phyloP scores from a whole-genome alignment of 2,329 filamentous ascomycete species.

The Colletotrichum tropicicola region DNA sequence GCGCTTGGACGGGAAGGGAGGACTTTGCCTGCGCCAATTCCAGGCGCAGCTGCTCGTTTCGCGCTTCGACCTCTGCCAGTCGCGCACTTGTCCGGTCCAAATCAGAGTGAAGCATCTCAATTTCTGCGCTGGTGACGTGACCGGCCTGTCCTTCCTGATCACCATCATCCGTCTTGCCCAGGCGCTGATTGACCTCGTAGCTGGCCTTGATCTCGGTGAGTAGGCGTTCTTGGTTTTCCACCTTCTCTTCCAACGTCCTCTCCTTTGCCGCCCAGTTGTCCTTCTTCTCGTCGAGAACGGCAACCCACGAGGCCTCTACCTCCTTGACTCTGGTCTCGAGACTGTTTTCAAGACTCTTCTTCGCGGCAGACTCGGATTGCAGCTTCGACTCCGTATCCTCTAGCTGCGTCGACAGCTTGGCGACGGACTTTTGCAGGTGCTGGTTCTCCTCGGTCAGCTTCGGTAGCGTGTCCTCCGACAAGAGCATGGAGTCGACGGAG shows the following conservation, averaged over 20 bases:
- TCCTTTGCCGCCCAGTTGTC: conserved; percentile 98
- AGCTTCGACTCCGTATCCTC: conserved; percentile 84
- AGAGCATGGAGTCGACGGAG: conserved; percentile 91
- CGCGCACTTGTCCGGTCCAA: conserved; percentile 88
- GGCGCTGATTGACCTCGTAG: conserved; percentile 93
- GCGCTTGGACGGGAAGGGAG: conserved; percentile 68
- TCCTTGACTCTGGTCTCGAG: conserved; percentile 87
- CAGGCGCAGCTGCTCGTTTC: conserved; percentile 91
- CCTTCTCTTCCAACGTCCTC: conserved; percentile 88
- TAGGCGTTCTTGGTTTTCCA: conserved; percentile 91
- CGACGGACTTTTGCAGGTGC: conserved; percentile 82
- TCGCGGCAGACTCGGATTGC: conserved; percentile 78
- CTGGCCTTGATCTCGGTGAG: conserved; percentile 95
- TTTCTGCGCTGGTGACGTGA: conserved; percentile 84
- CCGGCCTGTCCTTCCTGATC: conserved; percentile 65
- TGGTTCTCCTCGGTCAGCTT: conserved; percentile 90
- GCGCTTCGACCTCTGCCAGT: conserved; percentile 88
- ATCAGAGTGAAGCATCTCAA: conserved; percentile 93
- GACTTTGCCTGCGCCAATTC: conserved; percentile 92
- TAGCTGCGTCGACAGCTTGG: conserved; percentile 79
- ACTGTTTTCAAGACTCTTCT: conserved; percentile 79
- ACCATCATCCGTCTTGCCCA: conserved; percentile 76
- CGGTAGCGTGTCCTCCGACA: conserved; percentile 91
- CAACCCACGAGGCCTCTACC: conserved; percentile 88
- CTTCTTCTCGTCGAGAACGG: conserved; percentile 90